A percentile compares a stretch with the other conserved stretches of the same genome.
Conservation (phyloP, 2,329 filamentous ascomycete species). For the Scedosporium aurantiacum region DNA sequence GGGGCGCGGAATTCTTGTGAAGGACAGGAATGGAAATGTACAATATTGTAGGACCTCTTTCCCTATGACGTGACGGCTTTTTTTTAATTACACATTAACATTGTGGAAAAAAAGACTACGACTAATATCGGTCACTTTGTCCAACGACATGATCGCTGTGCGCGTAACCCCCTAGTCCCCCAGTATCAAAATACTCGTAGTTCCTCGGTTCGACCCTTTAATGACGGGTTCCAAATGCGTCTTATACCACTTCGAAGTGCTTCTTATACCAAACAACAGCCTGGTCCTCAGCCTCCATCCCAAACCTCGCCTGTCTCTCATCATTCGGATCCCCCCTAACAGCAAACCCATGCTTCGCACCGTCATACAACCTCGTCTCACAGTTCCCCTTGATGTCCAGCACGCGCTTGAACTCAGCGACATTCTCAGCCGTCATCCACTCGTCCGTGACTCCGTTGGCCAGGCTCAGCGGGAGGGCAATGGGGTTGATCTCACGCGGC, state of each 20-base stretch:
- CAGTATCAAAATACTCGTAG: too few species aligned
- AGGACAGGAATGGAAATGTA: neutral
- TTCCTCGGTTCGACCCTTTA: neutral
- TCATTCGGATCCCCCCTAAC: slow-evolving; percentile 22
- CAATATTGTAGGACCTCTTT: neutral
- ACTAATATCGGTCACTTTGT: too few species aligned
- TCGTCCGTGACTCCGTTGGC: slow-evolving; percentile 32
- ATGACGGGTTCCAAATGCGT: neutral
- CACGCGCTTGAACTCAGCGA: slow-evolving; percentile 15
- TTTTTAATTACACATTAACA: neutral
- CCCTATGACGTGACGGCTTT: neutral
- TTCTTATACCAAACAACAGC: slow-evolving; percentile 23
- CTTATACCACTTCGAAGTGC: slow-evolving; percentile 18
- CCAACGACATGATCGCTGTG: too few species aligned
- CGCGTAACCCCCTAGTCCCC: too few species aligned
- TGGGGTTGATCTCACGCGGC: slow-evolving; percentile 31
- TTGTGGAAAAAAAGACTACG: too few species aligned
- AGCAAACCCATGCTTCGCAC: slow-evolving; percentile 30
- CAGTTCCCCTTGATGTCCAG: slow-evolving; percentile 17
- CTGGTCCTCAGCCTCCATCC: slow-evolving; percentile 24
- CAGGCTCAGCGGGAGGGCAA: slow-evolving; percentile 31
- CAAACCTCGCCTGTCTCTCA: slow-evolving; percentile 19
- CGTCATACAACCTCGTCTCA: slow-evolving; percentile 22
- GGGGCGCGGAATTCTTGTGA: neutral
- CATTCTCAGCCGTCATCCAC: slow-evolving; percentile 19